These are phyloP conservation scores for Microcyclospora pomicola DNA, from an alignment of 2,329 filamentous ascomycete species.

Conservation along the genomic window DNA sequence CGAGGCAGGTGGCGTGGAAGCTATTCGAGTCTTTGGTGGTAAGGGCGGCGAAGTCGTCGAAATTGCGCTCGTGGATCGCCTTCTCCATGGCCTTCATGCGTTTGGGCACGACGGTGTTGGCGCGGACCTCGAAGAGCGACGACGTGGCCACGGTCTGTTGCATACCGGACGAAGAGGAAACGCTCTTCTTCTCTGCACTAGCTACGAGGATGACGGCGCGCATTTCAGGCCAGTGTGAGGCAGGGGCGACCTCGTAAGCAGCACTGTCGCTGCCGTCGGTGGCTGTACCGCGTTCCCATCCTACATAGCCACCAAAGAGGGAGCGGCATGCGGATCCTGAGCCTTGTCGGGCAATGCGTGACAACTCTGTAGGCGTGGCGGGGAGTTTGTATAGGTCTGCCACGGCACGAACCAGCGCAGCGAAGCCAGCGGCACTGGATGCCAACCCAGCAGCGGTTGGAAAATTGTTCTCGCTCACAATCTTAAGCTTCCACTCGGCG, in stretches of 20 bases:
- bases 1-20: slow-evolving; percentile 89
- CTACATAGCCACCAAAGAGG: slow-evolving; percentile 89
- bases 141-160: slow-evolving; percentile 90
- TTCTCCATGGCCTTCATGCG: slow-evolving; percentile 77
- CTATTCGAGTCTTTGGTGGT: slow-evolving; percentile 96
- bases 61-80: slow-evolving; percentile 65
- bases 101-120: slow-evolving; percentile 61
- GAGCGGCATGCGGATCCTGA: slow-evolving; percentile 89
- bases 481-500: slow-evolving; percentile 59
- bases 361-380: slow-evolving; percentile 67
- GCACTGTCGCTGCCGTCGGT: slow-evolving; percentile 74
- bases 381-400: slow-evolving; percentile 83
- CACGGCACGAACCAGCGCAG: slow-evolving; percentile 63
- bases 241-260: slow-evolving; percentile 77
- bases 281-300: slow-evolving; percentile 69
- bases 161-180: slow-evolving; percentile 88
- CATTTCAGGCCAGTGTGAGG: slow-evolving; percentile 91
- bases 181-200: slow-evolving; percentile 88
- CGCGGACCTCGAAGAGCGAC: slow-evolving; percentile 67
- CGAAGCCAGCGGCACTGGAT: slow-evolving; percentile 51
- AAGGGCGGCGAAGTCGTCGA: slow-evolving; percentile 71
- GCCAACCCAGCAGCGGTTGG: slow-evolving; percentile 85
- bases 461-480: slow-evolving; percentile 98
- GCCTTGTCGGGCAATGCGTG: slow-evolving; percentile 79
- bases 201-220: slow-evolving; percentile 81